These are phyloP conservation scores for Paraphaeosphaeria minitans DNA, from an alignment of 2,329 filamentous ascomycete species.

Conservation along the genomic window DNA sequence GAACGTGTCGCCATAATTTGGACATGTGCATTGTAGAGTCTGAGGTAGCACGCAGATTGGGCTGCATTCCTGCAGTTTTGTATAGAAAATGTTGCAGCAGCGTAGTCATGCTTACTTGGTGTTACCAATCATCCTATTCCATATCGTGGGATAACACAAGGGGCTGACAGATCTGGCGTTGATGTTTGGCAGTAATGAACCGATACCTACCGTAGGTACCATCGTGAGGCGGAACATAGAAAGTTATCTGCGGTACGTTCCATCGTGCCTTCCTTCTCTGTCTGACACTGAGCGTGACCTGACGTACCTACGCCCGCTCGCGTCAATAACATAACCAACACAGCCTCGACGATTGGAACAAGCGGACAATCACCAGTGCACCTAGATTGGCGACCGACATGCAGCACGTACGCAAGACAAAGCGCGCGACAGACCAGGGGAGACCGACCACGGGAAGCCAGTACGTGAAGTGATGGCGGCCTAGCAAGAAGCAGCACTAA, in stretches of 20 bases:
- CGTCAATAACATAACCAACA: not conserved
- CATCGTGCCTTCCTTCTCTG: slow-evolving; percentile 5
- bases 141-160: no score
- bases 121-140: no score
- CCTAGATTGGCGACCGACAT: not conserved
- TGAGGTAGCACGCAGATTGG: no score
- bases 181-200: no score
- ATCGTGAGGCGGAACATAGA: not conserved
- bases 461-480: slow-evolving; percentile 17
- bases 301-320: not conserved
- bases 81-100: no score
- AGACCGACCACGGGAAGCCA: slow-evolving; percentile 29
- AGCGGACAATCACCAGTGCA: not conserved
- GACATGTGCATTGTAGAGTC: no score
- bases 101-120: no score
- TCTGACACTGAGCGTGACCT: not conserved
- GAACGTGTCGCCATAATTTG: no score
- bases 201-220: no score
- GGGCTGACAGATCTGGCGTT: no score
- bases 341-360: not conserved
- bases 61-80: no score
- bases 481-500: slow-evolving; percentile 7
- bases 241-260: not conserved
- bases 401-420: slow-evolving; percentile 10
- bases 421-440: slow-evolving; percentile 14